Evolutionary conservation across 345 rosid species (phyloP).

Genomic region (Eucalyptus virginea): DNA sequence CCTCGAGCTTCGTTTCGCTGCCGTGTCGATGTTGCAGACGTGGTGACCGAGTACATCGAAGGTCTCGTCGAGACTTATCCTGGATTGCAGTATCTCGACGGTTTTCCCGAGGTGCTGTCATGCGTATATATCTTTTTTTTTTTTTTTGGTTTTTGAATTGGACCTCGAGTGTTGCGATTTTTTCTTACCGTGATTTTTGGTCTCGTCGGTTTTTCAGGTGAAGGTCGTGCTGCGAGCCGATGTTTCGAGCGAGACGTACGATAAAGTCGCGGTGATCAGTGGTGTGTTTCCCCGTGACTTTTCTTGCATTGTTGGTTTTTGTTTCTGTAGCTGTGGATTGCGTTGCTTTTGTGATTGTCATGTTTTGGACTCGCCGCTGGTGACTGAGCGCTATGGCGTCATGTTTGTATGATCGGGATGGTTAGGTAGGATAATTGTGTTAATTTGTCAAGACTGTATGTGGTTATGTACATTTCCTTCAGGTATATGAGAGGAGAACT

Average conservation of each 20-base stretch:
- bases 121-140: not conserved
- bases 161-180: not conserved
- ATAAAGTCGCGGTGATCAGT: slow-evolving; percentile 88
- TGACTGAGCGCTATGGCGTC: not conserved
- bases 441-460: not conserved
- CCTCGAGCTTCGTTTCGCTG: not conserved
- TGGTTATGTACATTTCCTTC: not conserved
- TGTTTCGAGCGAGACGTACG: slow-evolving; percentile 50
- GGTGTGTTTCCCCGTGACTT: slow-evolving; percentile 21
- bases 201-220: slow-evolving; percentile 26
- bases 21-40: slow-evolving; percentile 37
- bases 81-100: slow-evolving; percentile 81
- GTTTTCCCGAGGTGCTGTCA: slow-evolving; percentile 70
- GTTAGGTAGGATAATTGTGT: not conserved
- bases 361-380: not conserved
- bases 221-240: slow-evolving; percentile 94
- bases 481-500: not conserved
- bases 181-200: not conserved
- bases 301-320: not conserved
- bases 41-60: slow-evolving; percentile 91
- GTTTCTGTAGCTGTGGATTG: not conserved
- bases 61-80: slow-evolving; percentile 92
- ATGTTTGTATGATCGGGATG: not conserved
- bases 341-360: not conserved
- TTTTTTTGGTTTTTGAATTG: not conserved